Evolutionary conservation across 1,139 yeast species (phyloP), one percentile per base, ranked within the genome.

Genomic region (Blastobotrys raffinosifermentans): DNA sequence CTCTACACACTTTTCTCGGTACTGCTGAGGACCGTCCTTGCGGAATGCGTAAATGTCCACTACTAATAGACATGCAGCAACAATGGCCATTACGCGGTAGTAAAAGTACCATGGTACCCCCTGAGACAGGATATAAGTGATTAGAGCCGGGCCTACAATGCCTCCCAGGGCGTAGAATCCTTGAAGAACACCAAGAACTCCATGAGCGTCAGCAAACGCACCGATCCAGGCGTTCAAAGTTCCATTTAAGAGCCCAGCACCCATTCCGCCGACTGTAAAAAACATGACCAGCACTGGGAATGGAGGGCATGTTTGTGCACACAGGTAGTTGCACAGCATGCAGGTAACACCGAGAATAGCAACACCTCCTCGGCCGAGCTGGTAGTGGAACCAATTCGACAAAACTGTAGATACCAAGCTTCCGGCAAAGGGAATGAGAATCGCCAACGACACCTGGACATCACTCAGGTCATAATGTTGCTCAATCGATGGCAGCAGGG

Each of bases 81-180:
- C 27, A 0, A 66, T 72, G 16, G 75, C 50, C 33, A 75, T 55
- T 3, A 76, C 61, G 25, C 68, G 54, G 51, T 75, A 78, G 54
- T 64, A 72, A 38, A 53, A 65, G 53, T 73, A 63, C 84, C 85
- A 78, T 35, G 51, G 51, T 9, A 70, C 53, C 2, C 72, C 76
- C 1, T 54, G 44, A 32, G 66, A 59, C 5, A 69, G 66, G 62
- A 77, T 61, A 14, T 67, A 55, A 0, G 81, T 75, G 2, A 75
- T 75, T 6, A 75, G 53, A 14, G 77, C 55, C 1, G 85, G 84
- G 1, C 79, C 67, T 2, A 73, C 41, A 2, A 77, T 69, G 2
- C 81, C 84, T 5, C 84, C 85, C 1, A 72, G 40, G 2, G 84
- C 84, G 54, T 77, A 78, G 13, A 63, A 53, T 0, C 78, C 81